phyloP scores from a whole-genome alignment of 208 protist genomes.

The Leishmania arabica region DNA sequence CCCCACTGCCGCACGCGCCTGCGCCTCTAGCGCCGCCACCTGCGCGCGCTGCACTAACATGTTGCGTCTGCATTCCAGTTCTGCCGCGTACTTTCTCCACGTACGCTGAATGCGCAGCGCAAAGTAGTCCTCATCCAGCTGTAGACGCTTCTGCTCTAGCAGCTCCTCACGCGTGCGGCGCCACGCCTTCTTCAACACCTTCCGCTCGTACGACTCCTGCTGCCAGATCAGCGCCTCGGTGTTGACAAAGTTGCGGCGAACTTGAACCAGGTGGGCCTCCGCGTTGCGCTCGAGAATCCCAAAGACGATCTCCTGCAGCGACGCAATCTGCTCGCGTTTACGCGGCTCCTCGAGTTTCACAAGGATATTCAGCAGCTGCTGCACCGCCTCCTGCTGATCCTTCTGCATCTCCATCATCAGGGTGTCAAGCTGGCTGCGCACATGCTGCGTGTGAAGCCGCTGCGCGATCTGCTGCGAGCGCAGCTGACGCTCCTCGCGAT shows the following conservation, averaged over 20 bases:
- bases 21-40: slow-evolving; percentile 23
- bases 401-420: slow-evolving; percentile 28
- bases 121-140: slow-evolving; percentile 27
- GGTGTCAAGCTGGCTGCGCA: slow-evolving; percentile 25
- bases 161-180: slow-evolving; percentile 25
- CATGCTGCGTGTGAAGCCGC: slow-evolving; percentile 28
- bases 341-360: slow-evolving; percentile 27
- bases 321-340: slow-evolving; percentile 15
- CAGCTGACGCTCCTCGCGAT: slow-evolving; percentile 21
- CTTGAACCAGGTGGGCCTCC: slow-evolving; percentile 9
- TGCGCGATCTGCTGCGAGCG: slow-evolving; percentile 16
- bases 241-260: slow-evolving; percentile 16
- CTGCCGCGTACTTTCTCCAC: slow-evolving; percentile 10
- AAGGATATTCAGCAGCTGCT: slow-evolving; percentile 19
- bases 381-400: slow-evolving; percentile 21
- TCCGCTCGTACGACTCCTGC: slow-evolving; percentile 50
- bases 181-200: slow-evolving; percentile 34
- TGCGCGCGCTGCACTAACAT: slow-evolving; percentile 11
- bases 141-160: slow-evolving; percentile 36
- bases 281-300: slow-evolving; percentile 28
- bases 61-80: not conserved
- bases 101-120: slow-evolving; percentile 24
- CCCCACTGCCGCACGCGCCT: slow-evolving; percentile 18
- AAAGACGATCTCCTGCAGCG: slow-evolving; percentile 22
- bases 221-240: slow-evolving; percentile 44